Evolutionary conservation across 192 early-diverging fungal species (phyloP).

Genomic region (Spinellus fusiger): DNA sequence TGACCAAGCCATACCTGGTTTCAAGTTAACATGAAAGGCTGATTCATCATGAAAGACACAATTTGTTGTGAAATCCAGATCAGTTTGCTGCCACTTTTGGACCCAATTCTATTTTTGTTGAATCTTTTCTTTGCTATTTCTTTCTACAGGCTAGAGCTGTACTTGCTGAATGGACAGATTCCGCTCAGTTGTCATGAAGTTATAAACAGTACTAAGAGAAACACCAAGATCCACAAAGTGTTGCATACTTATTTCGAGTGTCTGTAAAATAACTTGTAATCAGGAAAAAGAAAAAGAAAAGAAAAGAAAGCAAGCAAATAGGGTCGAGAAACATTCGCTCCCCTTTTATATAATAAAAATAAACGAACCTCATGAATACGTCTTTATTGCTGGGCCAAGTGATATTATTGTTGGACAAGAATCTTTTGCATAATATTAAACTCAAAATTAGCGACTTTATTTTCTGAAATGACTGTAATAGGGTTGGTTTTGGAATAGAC

Average conservation of each 20-base stretch:
- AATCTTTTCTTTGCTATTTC: slow-evolving; percentile 21
- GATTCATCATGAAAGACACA: slow-evolving; percentile 20
- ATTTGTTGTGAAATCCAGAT: slow-evolving; percentile 12
- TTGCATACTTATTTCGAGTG: slow-evolving; percentile 9
- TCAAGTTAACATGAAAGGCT: slow-evolving; percentile 16
- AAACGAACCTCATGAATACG: background rate
- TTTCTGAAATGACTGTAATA: background rate
- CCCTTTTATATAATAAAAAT: background rate
- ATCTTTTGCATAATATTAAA: slow-evolving; percentile 12
- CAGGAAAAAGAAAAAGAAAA: slow-evolving; percentile 4
- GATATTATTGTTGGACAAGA: slow-evolving; percentile 1
- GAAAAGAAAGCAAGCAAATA: slow-evolving; percentile 6
- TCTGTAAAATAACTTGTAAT: slow-evolving; percentile 14
- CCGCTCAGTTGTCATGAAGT: slow-evolving; percentile 10
- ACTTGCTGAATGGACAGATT: slow-evolving; percentile 16
- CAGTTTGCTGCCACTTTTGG: slow-evolving; percentile 11
- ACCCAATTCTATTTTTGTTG: slow-evolving; percentile 5
- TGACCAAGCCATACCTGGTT: slow-evolving; percentile 14
- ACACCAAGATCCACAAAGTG: slow-evolving; percentile 11
- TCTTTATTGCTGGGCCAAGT: too few relatives aligned
- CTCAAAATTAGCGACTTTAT: slow-evolving; percentile 3
- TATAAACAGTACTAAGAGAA: slow-evolving; percentile 12
- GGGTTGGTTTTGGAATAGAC: too few relatives aligned
- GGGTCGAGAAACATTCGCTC: background rate
- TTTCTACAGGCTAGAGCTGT: slow-evolving; percentile 12